Evolutionary conservation across 306 rosid genomes (phyloP), one percentile per base, ranked within the genome.

Genomic region (Lablab purpureus): DNA sequence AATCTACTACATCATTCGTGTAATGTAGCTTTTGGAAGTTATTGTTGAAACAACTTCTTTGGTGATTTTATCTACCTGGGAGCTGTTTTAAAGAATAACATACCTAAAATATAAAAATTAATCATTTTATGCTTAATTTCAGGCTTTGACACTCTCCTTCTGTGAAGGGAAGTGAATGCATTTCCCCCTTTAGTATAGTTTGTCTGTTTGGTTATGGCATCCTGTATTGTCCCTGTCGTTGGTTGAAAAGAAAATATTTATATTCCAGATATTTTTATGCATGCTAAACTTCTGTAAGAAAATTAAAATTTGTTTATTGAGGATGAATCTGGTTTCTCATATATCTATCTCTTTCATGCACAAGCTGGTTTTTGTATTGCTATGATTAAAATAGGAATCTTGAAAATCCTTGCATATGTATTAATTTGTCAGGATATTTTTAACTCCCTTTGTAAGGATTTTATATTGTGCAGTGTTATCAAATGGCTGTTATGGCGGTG

Each of bases 21-120:
- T 52, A 50, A 58, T 46, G 45, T 52, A 50, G 50, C 58, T 56
- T 73, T 19, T 65, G 70, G 80, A 83, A 56, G 18, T 59, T 47
- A 32, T 12, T 19, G 27, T 41, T 18, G 68, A 22, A 63, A 34
- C 72, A 47, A 10, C 68, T 63, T 51, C 56, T 72, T 73, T 60
- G 37, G 55, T 17, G 49, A 19, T 32, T 30, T 60, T 75, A 19
- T 47, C 63, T 28, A 45, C 70, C 47, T 62, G 23, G 21, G 18
- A 62, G 17, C 34, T 45, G 18, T 59, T 60, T 47, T n/a, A n/a
- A n/a, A n/a, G n/a, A n/a, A n/a, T n/a, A n/a, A n/a, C n/a, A 47
- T 27, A 19, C n/a, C n/a, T 74, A 58, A 13, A 60, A 27, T 27
- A 45, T 60, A 59, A 58, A 3, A 13, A 59, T 13, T 17, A 23